These are phyloP conservation scores for Ceratocystis variospora DNA, from an alignment of 2,329 filamentous ascomycete genomes.

Conservation along the genomic window DNA sequence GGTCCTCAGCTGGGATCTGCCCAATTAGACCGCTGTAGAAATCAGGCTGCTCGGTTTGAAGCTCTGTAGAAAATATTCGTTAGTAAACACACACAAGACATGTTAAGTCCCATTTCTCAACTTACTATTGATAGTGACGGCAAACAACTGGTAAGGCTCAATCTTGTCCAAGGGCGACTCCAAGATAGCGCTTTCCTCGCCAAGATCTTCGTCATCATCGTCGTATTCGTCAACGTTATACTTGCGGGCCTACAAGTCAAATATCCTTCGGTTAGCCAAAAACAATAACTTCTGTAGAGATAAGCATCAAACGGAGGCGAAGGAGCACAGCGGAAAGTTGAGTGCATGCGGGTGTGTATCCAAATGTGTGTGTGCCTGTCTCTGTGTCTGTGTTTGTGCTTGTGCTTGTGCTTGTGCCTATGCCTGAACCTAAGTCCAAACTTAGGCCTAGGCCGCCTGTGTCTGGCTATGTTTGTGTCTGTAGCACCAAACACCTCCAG, in stretches of 20 bases:
- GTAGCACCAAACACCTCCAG: too few species aligned
- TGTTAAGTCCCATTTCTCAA: slow-evolving; percentile 22
- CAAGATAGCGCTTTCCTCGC: slow-evolving; percentile 82
- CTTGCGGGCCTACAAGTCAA: slow-evolving; percentile 53
- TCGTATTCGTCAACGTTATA: slow-evolving; percentile 53
- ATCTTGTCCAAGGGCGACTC: slow-evolving; percentile 92
- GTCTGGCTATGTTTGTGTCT: too few species aligned
- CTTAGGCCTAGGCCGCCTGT: too few species aligned
- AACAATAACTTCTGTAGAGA: too few species aligned
- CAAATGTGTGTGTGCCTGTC: too few species aligned
- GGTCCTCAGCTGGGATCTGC: slow-evolving; percentile 67
- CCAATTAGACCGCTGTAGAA: slow-evolving; percentile 71
- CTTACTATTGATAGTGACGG: slow-evolving; percentile 68
- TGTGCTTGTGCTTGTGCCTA: too few species aligned
- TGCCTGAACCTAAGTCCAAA: too few species aligned
- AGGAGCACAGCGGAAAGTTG: too few species aligned
- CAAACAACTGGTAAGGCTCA: slow-evolving; percentile 86
- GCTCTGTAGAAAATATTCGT: slow-evolving; percentile 36
- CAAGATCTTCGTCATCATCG: slow-evolving; percentile 58
- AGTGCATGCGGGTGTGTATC: too few species aligned
- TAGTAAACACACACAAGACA: background rate
- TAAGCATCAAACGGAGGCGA: too few species aligned
- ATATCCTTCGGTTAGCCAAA: too few species aligned
- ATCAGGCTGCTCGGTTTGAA: slow-evolving; percentile 82
- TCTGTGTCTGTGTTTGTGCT: too few species aligned